These are phyloP conservation scores for Epichloe sylvatica DNA, from an alignment of 2,329 filamentous ascomycete genomes.

Conservation along the genomic window DNA sequence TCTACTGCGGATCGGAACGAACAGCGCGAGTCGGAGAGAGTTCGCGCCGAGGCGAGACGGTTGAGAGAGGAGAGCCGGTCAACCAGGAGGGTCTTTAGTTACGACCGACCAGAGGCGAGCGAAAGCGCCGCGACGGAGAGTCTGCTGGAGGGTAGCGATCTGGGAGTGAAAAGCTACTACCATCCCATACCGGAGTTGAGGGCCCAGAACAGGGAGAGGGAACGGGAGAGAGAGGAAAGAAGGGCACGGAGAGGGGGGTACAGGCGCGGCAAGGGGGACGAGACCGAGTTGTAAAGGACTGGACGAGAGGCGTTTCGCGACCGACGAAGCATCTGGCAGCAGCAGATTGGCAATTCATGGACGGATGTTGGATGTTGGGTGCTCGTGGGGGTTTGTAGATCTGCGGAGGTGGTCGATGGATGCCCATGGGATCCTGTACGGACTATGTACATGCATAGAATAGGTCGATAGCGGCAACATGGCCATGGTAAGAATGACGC, in stretches of 20 bases:
- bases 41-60: constrained; percentile 41
- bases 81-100: constrained; percentile 38
- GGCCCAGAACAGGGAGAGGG: constrained; percentile 15
- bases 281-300: constrained; percentile 10
- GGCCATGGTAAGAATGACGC: no score
- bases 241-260: constrained; percentile 23
- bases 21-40: constrained; percentile 37
- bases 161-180: constrained; percentile 44
- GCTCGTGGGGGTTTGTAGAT: no score
- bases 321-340: background rate
- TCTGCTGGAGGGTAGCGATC: constrained; percentile 26
- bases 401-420: no score
- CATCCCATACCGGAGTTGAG: constrained; percentile 40
- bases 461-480: no score
- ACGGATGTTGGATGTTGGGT: no score
- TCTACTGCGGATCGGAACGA: constrained; percentile 42
- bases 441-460: no score
- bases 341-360: background rate
- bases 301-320: background rate
- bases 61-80: constrained; percentile 39
- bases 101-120: constrained; percentile 28
- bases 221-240: constrained; percentile 20
- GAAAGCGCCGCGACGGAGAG: constrained; percentile 22
- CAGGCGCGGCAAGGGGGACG: constrained; percentile 19
- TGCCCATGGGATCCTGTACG: no score